phyloP scores from a whole-genome alignment of 2,329 filamentous ascomycete genomes.

The Xylariaceae sp. region DNA sequence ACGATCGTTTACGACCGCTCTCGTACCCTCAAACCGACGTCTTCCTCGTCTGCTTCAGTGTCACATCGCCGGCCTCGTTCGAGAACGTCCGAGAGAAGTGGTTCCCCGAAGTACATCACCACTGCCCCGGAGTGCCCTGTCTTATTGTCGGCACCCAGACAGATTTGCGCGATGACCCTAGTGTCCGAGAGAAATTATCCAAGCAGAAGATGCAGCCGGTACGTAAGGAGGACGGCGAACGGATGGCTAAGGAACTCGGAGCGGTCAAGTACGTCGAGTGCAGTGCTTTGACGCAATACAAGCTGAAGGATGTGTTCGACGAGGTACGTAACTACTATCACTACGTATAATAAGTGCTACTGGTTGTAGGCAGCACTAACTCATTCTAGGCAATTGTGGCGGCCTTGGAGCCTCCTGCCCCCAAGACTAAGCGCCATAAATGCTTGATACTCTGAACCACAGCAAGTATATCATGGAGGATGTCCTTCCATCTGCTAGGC shows the following conservation, averaged over 20 bases:
- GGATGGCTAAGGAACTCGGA: slow-evolving; percentile 95
- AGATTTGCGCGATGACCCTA: slow-evolving; percentile 87
- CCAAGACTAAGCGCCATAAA: slow-evolving; percentile 75
- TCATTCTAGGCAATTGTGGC: slow-evolving; percentile 82
- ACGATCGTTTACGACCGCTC: slow-evolving; percentile 92
- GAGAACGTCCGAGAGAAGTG: slow-evolving; percentile 99
- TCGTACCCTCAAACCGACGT: slow-evolving; percentile 99
- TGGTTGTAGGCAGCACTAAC: slow-evolving; percentile 25
- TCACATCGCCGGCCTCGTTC: slow-evolving; percentile 95
- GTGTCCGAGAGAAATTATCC: slow-evolving; percentile 85
- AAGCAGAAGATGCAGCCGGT: slow-evolving; percentile 98
- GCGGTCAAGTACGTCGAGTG: slow-evolving; percentile 99
- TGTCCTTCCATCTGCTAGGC: slow-evolving; percentile 16
- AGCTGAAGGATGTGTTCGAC: slow-evolving; percentile 98
- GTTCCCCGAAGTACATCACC: slow-evolving; percentile 98
- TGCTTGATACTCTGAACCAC: slow-evolving; percentile 67
- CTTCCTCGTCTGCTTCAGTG: slow-evolving; percentile 98
- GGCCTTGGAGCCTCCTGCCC: slow-evolving; percentile 82
- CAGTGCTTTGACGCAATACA: slow-evolving; percentile 96
- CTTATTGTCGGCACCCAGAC: slow-evolving; percentile 97
- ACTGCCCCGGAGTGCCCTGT: slow-evolving; percentile 96
- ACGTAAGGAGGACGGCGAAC: slow-evolving; percentile 87
- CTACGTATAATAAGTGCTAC: neutral
- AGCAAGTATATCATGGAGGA: slow-evolving; percentile 12
- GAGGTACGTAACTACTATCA: slow-evolving; percentile 65